phyloP scores from a whole-genome alignment of 176 grass and related monocot species.

The Oryza nivara region DNA sequence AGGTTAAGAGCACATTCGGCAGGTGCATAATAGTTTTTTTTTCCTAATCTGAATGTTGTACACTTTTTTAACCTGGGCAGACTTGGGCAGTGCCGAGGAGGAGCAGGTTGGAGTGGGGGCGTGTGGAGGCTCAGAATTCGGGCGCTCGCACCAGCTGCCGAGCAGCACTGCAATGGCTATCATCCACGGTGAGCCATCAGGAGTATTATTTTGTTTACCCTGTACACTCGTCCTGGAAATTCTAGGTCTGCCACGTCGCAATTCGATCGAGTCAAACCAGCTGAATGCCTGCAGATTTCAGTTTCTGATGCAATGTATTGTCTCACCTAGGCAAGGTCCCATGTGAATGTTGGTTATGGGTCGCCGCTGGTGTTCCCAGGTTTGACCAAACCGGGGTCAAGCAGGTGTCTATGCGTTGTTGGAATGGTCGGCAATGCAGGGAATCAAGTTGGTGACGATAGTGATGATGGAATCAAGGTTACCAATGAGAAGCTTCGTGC shows the following conservation, averaged over 20 bases:
- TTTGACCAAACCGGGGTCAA: slow-evolving; percentile 9
- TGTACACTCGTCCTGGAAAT: neutral
- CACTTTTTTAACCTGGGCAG: neutral
- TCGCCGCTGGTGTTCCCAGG: slow-evolving; percentile 21
- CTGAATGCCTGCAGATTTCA: neutral
- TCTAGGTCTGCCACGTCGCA: neutral
- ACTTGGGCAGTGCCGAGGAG: neutral
- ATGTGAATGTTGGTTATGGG: slow-evolving; percentile 12
- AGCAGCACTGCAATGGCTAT: neutral
- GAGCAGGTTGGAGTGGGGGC: neutral
- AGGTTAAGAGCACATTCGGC: neutral
- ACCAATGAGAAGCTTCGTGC: slow-evolving; percentile 49
- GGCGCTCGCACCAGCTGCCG: neutral
- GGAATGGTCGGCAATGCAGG: slow-evolving; percentile 8
- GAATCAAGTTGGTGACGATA: slow-evolving; percentile 24
- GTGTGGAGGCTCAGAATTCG: neutral
- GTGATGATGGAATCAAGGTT: neutral
- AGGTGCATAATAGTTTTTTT: neutral
- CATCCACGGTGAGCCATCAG: neutral
- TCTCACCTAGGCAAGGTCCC: slow-evolving; percentile 40
- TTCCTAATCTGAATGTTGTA: neutral
- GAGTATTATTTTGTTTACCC: neutral
- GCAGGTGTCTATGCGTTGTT: slow-evolving; percentile 29
- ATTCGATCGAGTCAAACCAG: neutral
- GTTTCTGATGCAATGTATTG: slow-evolving; percentile 19